Percentiles rank a stretch among this genome's conserved stretches.
phyloP scores from a whole-genome alignment of 306 rosid genomes.

The Lathyrus sativus region DNA sequence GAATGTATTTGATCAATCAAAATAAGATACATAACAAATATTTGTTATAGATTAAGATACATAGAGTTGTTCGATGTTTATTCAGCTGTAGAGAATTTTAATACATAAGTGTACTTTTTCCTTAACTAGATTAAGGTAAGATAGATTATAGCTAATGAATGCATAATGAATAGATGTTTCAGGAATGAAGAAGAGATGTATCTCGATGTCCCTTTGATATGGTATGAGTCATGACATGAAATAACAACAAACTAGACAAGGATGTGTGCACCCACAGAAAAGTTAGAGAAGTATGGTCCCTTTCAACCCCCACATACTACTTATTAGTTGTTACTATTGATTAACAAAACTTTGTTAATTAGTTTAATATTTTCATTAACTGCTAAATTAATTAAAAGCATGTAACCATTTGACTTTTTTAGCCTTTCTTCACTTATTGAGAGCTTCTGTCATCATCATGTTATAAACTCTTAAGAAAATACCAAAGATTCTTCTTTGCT shows the following conservation, averaged over 20 bases:
- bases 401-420: slow-evolving; percentile 18
- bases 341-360: slow-evolving; percentile 14
- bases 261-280: slow-evolving; percentile 28
- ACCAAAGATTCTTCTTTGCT: slow-evolving; percentile 26
- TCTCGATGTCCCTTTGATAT: neutral
- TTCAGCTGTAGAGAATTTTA: neutral
- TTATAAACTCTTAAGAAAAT: slow-evolving; percentile 13
- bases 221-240: slow-evolving; percentile 33
- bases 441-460: neutral
- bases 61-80: neutral
- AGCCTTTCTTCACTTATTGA: slow-evolving; percentile 8
- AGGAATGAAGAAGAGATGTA: neutral
- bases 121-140: neutral
- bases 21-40: too few species aligned
- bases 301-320: slow-evolving; percentile 11
- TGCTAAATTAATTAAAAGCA: neutral
- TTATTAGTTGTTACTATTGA: slow-evolving; percentile 14
- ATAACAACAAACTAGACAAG: slow-evolving; percentile 36
- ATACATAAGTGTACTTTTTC: neutral
- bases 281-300: slow-evolving; percentile 32
- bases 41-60: too few species aligned
- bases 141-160: neutral
- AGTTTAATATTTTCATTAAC: slow-evolving; percentile 1
- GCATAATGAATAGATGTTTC: slow-evolving; percentile 34
- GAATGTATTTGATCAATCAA: too few species aligned